phyloP scores from a whole-genome alignment of 2,329 filamentous ascomycete genomes.

The Venturia oleaginea region DNA sequence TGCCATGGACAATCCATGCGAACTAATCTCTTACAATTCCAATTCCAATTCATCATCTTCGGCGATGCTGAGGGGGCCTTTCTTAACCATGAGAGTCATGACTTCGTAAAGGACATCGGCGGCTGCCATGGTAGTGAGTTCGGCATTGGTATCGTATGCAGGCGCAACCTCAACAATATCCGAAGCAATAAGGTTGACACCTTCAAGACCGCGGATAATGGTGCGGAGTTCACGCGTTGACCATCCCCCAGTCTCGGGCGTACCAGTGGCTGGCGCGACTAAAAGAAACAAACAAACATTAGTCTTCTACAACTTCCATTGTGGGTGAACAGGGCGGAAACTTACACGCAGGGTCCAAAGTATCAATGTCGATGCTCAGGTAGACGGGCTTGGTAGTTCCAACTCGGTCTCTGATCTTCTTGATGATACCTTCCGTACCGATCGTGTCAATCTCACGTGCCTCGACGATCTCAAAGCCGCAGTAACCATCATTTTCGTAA shows the following conservation, averaged over 20 bases:
- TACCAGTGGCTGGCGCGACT: constrained; percentile 65
- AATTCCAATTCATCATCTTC: constrained; percentile 15
- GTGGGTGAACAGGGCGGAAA: constrained; percentile 15
- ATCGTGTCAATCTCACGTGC: constrained; percentile 62
- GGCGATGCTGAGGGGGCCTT: constrained; percentile 52
- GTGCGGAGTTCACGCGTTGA: constrained; percentile 63
- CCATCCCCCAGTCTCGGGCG: constrained; percentile 69
- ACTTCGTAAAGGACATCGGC: constrained; percentile 68
- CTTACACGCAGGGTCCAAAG: constrained; percentile 70
- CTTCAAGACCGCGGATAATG: constrained; percentile 60
- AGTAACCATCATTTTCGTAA: constrained; percentile 80
- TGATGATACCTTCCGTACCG: constrained; percentile 64
- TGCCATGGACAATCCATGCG: too few relatives aligned
- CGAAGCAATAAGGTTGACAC: constrained; percentile 58
- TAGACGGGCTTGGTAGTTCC: constrained; percentile 69
- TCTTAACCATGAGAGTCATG: constrained; percentile 76
- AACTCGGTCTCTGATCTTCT: constrained; percentile 66
- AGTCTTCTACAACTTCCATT: too few relatives aligned
- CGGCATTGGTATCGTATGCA: constrained; percentile 64
- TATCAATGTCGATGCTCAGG: constrained; percentile 79
- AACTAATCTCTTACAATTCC: constrained; percentile 8
- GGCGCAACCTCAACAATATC: constrained; percentile 69
- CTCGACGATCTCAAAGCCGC: constrained; percentile 74
- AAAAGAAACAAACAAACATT: background rate
- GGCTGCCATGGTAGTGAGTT: constrained; percentile 65